phyloP scores from a whole-genome alignment of 345 rosid species.

The Salix brachista region DNA sequence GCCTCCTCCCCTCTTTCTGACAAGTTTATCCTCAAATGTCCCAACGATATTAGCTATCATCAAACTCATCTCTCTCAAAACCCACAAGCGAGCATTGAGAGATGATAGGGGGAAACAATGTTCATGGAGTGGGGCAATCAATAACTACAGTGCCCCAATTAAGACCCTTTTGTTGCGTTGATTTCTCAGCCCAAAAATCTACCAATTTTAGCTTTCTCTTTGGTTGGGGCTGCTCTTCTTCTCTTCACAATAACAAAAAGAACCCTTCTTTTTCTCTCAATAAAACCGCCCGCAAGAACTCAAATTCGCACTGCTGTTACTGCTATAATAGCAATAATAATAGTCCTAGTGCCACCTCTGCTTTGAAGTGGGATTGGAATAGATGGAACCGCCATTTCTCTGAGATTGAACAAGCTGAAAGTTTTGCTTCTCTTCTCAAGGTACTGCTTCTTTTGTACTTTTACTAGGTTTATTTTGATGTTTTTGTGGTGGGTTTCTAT shows the following conservation, averaged over 20 bases:
- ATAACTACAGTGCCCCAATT: constrained; percentile 34
- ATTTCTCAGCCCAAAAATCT: constrained; percentile 34
- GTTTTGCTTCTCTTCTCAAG: constrained; percentile 75
- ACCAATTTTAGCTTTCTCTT: constrained; percentile 31
- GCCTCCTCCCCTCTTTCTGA: not conserved
- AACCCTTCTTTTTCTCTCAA: constrained; percentile 12
- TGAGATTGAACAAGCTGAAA: constrained; percentile 74
- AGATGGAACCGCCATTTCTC: constrained; percentile 85
- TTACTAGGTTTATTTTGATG: not conserved
- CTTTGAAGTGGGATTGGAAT: constrained; percentile 81
- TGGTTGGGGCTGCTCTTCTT: constrained; percentile 18
- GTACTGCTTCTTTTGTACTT: constrained; percentile 25
- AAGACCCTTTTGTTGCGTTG: constrained; percentile 26
- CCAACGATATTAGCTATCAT: not conserved
- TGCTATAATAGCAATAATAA: constrained; percentile 28
- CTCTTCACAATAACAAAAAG: not conserved
- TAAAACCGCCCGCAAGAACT: constrained; percentile 25
- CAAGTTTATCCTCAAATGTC: not conserved
- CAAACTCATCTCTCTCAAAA: not conserved
- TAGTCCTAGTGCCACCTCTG: constrained; percentile 24
- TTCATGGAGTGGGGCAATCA: constrained; percentile 38
- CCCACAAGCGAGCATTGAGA: not conserved
- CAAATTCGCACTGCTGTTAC: constrained; percentile 33
- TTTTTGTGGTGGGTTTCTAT: not conserved
- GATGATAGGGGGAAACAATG: constrained; percentile 39